These are phyloP conservation scores for Fusarium napiforme DNA, from an alignment of 2,329 filamentous ascomycete genomes.

Conservation along the genomic window DNA sequence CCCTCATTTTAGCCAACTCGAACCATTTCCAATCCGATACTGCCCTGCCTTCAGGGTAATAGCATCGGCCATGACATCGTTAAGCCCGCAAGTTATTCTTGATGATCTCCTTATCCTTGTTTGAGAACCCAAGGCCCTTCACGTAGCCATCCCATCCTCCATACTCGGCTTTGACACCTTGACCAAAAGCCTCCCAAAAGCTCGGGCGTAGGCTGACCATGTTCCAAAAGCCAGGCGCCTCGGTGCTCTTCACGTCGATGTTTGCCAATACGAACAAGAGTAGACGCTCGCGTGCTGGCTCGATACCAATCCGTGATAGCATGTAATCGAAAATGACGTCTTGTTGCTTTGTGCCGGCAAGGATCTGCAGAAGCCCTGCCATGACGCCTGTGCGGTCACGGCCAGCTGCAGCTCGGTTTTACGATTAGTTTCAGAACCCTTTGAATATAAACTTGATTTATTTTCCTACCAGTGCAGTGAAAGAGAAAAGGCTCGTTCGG, in stretches of 20 bases:
- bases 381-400: slow-evolving; percentile 66
- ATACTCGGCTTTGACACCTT: slow-evolving; percentile 56
- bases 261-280: slow-evolving; percentile 55
- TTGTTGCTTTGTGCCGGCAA: slow-evolving; percentile 59
- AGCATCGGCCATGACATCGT: neutral
- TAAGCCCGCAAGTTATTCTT: slow-evolving; percentile 55
- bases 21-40: neutral
- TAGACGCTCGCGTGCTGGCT: slow-evolving; percentile 61
- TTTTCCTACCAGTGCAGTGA: slow-evolving; percentile 63
- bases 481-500: slow-evolving; percentile 60
- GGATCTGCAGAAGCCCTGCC: slow-evolving; percentile 60
- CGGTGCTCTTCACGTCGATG: slow-evolving; percentile 49
- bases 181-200: slow-evolving; percentile 60
- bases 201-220: slow-evolving; percentile 55
- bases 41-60: neutral
- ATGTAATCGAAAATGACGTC: slow-evolving; percentile 61
- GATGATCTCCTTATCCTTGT: slow-evolving; percentile 58
- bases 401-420: slow-evolving; percentile 53
- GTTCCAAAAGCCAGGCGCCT: slow-evolving; percentile 62
- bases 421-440: neutral
- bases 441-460: neutral
- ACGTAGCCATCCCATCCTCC: slow-evolving; percentile 64
- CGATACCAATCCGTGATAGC: slow-evolving; percentile 64
- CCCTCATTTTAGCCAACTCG: neutral
- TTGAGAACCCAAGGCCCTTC: slow-evolving; percentile 57